These are phyloP conservation scores for Mucor mucedo DNA, from an alignment of 371 early-diverging fungal genomes.

Conservation along the genomic window DNA sequence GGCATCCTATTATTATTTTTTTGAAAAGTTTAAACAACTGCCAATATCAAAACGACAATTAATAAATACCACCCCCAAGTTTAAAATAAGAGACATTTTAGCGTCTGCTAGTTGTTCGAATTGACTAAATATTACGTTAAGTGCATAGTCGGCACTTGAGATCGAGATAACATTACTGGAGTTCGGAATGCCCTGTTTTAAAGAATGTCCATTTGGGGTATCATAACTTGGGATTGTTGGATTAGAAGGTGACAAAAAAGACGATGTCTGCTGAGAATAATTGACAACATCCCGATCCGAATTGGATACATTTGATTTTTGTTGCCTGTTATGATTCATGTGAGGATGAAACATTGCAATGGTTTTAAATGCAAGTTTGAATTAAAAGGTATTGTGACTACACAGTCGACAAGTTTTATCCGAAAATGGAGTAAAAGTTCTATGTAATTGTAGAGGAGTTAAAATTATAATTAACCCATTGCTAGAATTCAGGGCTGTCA, in stretches of 20 bases:
- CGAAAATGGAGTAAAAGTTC: too few species aligned
- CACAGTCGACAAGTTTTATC: too few species aligned
- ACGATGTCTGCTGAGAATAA: neutral
- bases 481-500: too few species aligned
- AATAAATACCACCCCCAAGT: slow-evolving; percentile 43
- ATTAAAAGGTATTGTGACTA: too few species aligned
- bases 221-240: neutral
- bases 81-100: slow-evolving; percentile 49
- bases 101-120: slow-evolving; percentile 49
- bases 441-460: too few species aligned
- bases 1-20: slow-evolving; percentile 48
- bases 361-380: too few species aligned
- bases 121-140: slow-evolving; percentile 49
- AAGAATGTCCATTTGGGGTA: neutral
- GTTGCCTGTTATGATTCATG: slow-evolving; percentile 1
- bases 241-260: neutral
- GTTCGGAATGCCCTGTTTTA: neutral
- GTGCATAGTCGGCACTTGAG: slow-evolving; percentile 53
- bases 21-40: too few species aligned
- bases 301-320: neutral
- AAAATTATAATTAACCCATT: too few species aligned
- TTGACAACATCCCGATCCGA: neutral
- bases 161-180: slow-evolving; percentile 8
- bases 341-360: neutral
- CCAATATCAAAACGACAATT: neutral